Conservation (phyloP, 1,139 yeast species). For the Arxiozyma heterogenica region DNA sequence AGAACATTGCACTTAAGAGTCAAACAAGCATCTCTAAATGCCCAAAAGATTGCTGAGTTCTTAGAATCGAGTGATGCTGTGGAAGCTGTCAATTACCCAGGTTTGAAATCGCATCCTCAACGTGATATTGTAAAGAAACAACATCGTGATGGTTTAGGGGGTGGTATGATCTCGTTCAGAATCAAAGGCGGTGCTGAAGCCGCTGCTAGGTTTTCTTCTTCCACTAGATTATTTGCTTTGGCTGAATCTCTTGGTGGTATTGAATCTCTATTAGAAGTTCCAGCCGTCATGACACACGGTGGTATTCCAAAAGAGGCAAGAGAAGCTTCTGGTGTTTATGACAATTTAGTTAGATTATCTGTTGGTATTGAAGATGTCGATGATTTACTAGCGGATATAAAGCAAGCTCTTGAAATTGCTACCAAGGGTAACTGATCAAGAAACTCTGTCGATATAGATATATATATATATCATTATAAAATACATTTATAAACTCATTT, state of each 20-base stretch:
- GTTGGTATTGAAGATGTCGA: conserved; percentile 84
- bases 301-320: conserved; percentile 79
- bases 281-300: conserved; percentile 90
- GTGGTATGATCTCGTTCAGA: conserved; percentile 88
- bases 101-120: conserved; percentile 57
- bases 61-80: conserved; percentile 46
- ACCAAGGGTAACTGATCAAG: conserved; percentile 7
- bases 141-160: conserved; percentile 81
- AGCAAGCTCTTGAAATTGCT: conserved; percentile 48
- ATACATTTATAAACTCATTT: neutral
- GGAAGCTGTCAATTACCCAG: conserved; percentile 71
- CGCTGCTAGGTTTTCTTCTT: conserved; percentile 64
- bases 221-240: conserved; percentile 69
- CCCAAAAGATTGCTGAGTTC: conserved; percentile 63
- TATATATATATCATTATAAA: neutral
- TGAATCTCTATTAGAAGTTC: conserved; percentile 79
- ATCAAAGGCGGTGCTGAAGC: conserved; percentile 73
- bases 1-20: conserved; percentile 80
- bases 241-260: conserved; percentile 91
- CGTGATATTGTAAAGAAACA: conserved; percentile 58
- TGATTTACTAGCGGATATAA: conserved; percentile 65
- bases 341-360: conserved; percentile 72
- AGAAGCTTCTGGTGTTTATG: conserved; percentile 73
- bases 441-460: neutral
- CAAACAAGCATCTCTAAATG: conserved; percentile 57